Evolutionary conservation across 176 grass and related monocot species (phyloP), one percentile per base, ranked within the genome.

Genomic region (Thinopyrum elongatum): DNA sequence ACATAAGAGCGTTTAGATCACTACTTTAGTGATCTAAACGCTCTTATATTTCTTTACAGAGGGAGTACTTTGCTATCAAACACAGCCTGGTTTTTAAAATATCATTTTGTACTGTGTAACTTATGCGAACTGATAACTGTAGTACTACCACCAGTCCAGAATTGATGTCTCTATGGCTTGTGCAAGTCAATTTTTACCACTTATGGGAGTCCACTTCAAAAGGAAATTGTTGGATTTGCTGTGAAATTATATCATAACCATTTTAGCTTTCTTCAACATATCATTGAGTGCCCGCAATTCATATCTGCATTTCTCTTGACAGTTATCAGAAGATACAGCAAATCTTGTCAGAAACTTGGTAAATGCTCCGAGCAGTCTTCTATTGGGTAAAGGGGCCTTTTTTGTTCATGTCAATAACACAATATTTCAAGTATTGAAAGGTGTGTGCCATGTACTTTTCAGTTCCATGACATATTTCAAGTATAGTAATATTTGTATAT

Each of bases 351-450:
- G 84, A 74, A 86, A 85, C 76, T 88, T 99, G 86, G 87, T 99
- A 76, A 88, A 93, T 96, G 77, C 94, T 81, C 94, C 97, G 38
- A 84, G 66, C 59, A 99, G 97, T 92, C 84, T 99, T 86, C 84
- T 99, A 70, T 33, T 90, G 73, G 94, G 90, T 70, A 96, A 91
- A 89, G 94, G 97, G 33, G 80, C 92, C 65, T 94, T 99, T 88
- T 86, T 91, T 86, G 88, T 99, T 85, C 91, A 99, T 84, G 81
- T 91, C 64, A 86, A 93, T 81, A 94, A 99, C 88, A 91, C 70
- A 60, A 87, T 96, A 55, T 74, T 96, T 90, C 90, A 99, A 83
- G 89, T 99, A 84, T 66, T 93, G 67, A 94, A 88, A 95, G 97
- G 97, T 98, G 69, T 78, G 89, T 89, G 34, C 26, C 22, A 74